Percentiles rank a stretch among this genome's conserved stretches.
Conservation (phyloP, 2,329 filamentous ascomycete species). For the Colletotrichum incanum region DNA sequence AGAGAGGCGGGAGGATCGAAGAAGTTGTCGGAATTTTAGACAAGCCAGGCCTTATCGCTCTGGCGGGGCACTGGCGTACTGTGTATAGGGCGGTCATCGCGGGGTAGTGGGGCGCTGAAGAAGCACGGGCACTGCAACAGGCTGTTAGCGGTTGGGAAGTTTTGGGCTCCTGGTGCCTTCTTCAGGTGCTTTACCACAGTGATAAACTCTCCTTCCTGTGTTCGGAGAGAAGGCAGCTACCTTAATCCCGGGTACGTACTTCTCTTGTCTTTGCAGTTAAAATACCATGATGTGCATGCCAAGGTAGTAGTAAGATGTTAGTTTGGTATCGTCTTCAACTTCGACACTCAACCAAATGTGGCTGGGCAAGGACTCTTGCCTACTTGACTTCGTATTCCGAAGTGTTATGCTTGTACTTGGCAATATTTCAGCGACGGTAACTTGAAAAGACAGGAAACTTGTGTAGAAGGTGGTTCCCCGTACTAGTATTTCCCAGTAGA, state of each 20-base stretch:
- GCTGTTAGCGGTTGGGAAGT: constrained; percentile 2
- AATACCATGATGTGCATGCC: background rate
- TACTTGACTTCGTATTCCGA: background rate
- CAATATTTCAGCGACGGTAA: background rate
- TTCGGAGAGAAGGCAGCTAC: background rate
- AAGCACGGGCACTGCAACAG: constrained; percentile 6
- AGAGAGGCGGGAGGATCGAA: constrained; percentile 20
- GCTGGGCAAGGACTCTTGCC: no score
- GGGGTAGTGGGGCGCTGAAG: constrained; percentile 43
- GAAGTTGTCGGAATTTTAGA: constrained; percentile 38
- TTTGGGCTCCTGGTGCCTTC: background rate
- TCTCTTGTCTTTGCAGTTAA: background rate
- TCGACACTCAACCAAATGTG: no score
- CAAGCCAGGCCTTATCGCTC: constrained; percentile 31
- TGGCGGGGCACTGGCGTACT: constrained; percentile 37
- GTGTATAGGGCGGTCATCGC: constrained; percentile 30
- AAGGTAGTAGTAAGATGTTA: no score
- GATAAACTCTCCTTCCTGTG: background rate
- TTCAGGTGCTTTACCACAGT: background rate
- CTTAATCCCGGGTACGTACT: background rate
- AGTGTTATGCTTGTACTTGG: background rate
- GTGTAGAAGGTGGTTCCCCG: background rate
- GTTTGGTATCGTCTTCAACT: no score
- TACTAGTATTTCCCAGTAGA: background rate
- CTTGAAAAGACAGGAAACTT: background rate